Percentiles rank a stretch among this genome's conserved stretches.
Evolutionary conservation across 441 rosid genomes (phyloP).

Genomic region (Iberis amara): DNA sequence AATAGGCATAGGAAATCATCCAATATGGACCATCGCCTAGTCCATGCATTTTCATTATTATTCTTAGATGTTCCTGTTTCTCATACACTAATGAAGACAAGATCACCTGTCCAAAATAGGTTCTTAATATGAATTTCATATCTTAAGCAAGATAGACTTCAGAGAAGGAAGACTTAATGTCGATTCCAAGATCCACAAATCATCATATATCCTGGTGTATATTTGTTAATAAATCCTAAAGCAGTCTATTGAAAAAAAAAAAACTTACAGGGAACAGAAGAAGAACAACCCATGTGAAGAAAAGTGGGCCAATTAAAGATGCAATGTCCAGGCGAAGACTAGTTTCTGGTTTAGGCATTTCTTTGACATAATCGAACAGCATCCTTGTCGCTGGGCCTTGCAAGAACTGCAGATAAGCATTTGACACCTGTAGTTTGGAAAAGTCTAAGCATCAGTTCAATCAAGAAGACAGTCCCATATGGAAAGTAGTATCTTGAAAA

Average conservation of each 20-base stretch:
- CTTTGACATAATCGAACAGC: slow-evolving; percentile 74
- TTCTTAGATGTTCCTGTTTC: slow-evolving; percentile 72
- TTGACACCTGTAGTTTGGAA: slow-evolving; percentile 53
- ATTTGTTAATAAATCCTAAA: slow-evolving; percentile 3
- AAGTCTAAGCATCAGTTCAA: slow-evolving; percentile 11
- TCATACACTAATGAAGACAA: slow-evolving; percentile 79
- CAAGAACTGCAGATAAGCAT: slow-evolving; percentile 67
- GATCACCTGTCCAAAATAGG: slow-evolving; percentile 50
- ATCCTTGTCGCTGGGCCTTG: slow-evolving; percentile 59
- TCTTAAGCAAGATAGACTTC: slow-evolving; percentile 8
- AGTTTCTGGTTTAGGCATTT: slow-evolving; percentile 65
- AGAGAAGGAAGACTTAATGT: slow-evolving; percentile 7
- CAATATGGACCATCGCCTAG: slow-evolving; percentile 96
- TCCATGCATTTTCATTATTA: slow-evolving; percentile 99
- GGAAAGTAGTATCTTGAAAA: background rate
- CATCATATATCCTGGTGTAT: background rate
- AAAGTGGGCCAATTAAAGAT: slow-evolving; percentile 78
- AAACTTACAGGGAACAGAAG: slow-evolving; percentile 76
- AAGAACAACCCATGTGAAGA: slow-evolving; percentile 48
- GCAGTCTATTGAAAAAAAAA: slow-evolving; percentile 1
- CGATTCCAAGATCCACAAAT: slow-evolving; percentile 7
- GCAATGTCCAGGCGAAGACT: slow-evolving; percentile 55
- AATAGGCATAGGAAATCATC: slow-evolving; percentile 83
- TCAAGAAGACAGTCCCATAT: background rate
- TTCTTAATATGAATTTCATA: slow-evolving; percentile 9